These are phyloP conservation scores for Boletus eberwhitei DNA, from an alignment of 768 basidiomycete species.

Conservation along the genomic window DNA sequence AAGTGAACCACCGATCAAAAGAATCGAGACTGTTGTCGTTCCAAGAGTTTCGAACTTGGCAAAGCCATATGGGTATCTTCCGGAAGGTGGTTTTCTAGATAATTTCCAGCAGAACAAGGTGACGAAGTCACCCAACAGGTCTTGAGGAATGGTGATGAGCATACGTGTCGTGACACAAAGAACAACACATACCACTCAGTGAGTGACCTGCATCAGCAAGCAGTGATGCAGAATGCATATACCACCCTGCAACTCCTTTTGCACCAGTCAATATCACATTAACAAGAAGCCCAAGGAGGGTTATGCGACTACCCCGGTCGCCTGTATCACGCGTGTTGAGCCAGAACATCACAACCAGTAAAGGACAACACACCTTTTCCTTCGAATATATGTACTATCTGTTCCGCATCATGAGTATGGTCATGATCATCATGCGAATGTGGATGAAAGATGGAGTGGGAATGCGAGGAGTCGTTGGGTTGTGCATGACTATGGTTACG, in stretches of 20 bases:
- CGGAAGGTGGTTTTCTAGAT: conserved; percentile 77
- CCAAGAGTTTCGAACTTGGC: conserved; percentile 96
- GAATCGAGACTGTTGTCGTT: conserved; percentile 83
- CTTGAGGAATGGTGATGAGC: conserved; percentile 34
- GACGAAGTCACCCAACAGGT: conserved; percentile 87
- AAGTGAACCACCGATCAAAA: conserved; percentile 79
- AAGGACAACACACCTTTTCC: conserved; percentile 51
- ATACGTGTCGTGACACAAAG: not conserved
- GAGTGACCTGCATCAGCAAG: conserved; percentile 95
- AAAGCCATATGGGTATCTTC: conserved; percentile 80
- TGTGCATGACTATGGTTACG: conserved; percentile 39
- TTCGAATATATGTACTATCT: conserved; percentile 63
- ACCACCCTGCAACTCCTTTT: conserved; percentile 88
- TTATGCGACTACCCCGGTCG: conserved; percentile 80
- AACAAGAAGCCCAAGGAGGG: conserved; percentile 76
- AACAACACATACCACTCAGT: conserved; percentile 62
- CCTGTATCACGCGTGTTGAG: conserved; percentile 37
- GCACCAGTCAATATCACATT: conserved; percentile 79
- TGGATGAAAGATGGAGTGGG: conserved; percentile 63
- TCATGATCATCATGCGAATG: conserved; percentile 62
- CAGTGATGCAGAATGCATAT: conserved; percentile 85
- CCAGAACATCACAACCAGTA: not conserved
- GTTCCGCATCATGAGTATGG: conserved; percentile 59
- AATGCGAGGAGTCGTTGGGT: conserved; percentile 45
- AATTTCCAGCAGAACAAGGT: conserved; percentile 87